Percentiles rank a stretch among this genome's conserved stretches.
Evolutionary conservation across 352 stramenopile genomes (phyloP).

Genomic region (Lagenidium sp.): DNA sequence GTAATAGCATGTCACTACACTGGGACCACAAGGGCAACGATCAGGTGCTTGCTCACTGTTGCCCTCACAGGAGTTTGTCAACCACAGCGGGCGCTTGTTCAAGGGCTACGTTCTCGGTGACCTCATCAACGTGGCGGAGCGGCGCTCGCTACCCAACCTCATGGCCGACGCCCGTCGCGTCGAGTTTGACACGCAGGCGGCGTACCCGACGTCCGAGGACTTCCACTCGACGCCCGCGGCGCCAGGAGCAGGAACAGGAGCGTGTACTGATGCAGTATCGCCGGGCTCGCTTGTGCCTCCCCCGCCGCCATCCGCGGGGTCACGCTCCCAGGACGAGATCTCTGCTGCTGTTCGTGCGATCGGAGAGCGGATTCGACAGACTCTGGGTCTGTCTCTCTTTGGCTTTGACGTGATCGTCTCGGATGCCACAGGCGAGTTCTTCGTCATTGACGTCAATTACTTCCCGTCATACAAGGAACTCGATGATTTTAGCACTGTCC

Average conservation of each 20-base stretch:
- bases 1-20: too few relatives aligned
- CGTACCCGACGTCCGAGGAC: constrained; percentile 57
- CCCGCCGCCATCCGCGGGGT: neutral
- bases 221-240: constrained; percentile 24
- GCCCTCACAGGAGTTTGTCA: constrained; percentile 80
- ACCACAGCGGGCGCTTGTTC: constrained; percentile 68
- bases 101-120: constrained; percentile 81
- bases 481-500: constrained; percentile 41
- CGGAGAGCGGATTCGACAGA: constrained; percentile 45
- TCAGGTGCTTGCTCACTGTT: too few relatives aligned
- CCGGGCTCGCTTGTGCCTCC: too few relatives aligned
- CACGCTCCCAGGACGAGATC: constrained; percentile 33
- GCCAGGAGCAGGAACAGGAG: neutral
- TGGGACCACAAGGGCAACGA: too few relatives aligned
- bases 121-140: constrained; percentile 65
- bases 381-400: constrained; percentile 64
- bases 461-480: constrained; percentile 84
- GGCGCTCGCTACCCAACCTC: constrained; percentile 68
- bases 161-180: constrained; percentile 34
- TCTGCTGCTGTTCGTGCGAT: constrained; percentile 51
- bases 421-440: constrained; percentile 38
- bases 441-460: constrained; percentile 85
- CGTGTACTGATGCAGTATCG: neutral
- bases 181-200: constrained; percentile 76
- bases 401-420: constrained; percentile 82